Evolutionary conservation across 2,329 filamentous ascomycete genomes (phyloP).

Genomic region (Parastagonospora avenae): DNA sequence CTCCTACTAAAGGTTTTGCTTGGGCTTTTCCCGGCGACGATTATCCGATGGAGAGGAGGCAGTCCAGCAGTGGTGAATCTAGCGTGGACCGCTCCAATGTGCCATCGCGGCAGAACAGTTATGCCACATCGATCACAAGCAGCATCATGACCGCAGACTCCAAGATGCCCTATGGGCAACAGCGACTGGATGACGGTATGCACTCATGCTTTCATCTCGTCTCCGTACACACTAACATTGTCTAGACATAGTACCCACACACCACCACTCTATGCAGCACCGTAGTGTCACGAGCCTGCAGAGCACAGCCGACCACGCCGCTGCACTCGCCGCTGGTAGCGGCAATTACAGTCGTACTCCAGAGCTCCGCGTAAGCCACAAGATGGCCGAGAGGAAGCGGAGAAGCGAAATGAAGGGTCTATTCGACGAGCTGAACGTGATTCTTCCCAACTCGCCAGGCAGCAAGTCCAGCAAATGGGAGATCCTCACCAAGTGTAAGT

Average conservation of each 20-base stretch:
- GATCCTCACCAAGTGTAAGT: constrained; percentile 79
- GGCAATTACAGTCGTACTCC: constrained; percentile 84
- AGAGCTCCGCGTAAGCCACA: constrained; percentile 81
- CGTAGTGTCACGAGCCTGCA: constrained; percentile 70
- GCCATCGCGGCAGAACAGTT: constrained; percentile 75
- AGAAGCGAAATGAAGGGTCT: constrained; percentile 88
- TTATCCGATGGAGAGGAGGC: constrained; percentile 57
- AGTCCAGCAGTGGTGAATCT: constrained; percentile 55
- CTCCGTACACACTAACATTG: constrained; percentile 26
- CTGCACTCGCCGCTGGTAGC: constrained; percentile 55
- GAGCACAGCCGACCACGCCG: constrained; percentile 63
- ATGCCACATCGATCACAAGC: constrained; percentile 77
- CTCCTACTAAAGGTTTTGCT: constrained; percentile 80
- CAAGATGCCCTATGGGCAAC: constrained; percentile 71
- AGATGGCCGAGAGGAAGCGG: constrained; percentile 81
- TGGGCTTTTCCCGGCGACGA: constrained; percentile 83
- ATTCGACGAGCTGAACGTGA: constrained; percentile 78
- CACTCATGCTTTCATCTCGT: constrained; percentile 11
- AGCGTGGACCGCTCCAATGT: constrained; percentile 56
- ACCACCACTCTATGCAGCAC: constrained; percentile 79
- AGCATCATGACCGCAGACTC: constrained; percentile 80
- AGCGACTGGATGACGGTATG: constrained; percentile 69
- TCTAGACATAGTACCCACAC: constrained; percentile 55
- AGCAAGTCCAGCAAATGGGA: constrained; percentile 91
- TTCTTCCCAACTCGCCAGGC: constrained; percentile 80